These are phyloP conservation scores for Secale cereale DNA, from an alignment of 176 grass and related monocot genomes.

Conservation along the genomic window DNA sequence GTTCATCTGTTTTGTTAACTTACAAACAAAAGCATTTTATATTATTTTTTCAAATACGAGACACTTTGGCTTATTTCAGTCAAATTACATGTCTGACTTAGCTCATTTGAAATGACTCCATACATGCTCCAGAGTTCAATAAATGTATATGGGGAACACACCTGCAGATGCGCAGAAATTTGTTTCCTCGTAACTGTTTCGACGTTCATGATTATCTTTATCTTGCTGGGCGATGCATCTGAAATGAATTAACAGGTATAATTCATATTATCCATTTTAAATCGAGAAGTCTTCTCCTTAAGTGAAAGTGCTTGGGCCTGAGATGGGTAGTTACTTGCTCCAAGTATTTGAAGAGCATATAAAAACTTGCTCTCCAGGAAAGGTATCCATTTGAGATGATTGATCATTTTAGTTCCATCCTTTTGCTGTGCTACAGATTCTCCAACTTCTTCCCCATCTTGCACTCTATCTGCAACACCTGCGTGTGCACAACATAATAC, in stretches of 20 bases:
- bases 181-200: background rate
- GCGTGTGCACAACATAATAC: background rate
- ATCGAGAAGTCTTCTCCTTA: background rate
- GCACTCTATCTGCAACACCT: background rate
- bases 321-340: conserved; percentile 16
- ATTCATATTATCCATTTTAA: background rate
- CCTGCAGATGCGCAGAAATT: conserved; percentile 34
- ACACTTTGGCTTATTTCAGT: background rate
- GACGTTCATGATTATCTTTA: conserved; percentile 26
- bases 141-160: background rate
- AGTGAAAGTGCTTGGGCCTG: background rate
- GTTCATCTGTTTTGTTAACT: background rate
- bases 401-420: background rate
- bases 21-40: background rate
- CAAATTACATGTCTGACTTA: background rate
- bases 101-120: background rate
- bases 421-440: background rate
- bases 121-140: background rate
- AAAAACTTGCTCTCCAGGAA: conserved; percentile 30
- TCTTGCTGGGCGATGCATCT: conserved; percentile 21
- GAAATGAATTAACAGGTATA: background rate
- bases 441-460: background rate
- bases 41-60: background rate
- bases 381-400: conserved; percentile 23
- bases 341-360: conserved; percentile 22